Percentiles rank a stretch among this genome's conserved stretches.
Evolutionary conservation across 2,329 filamentous ascomycete genomes (phyloP).

Genomic region (Bipolaris gigantea): DNA sequence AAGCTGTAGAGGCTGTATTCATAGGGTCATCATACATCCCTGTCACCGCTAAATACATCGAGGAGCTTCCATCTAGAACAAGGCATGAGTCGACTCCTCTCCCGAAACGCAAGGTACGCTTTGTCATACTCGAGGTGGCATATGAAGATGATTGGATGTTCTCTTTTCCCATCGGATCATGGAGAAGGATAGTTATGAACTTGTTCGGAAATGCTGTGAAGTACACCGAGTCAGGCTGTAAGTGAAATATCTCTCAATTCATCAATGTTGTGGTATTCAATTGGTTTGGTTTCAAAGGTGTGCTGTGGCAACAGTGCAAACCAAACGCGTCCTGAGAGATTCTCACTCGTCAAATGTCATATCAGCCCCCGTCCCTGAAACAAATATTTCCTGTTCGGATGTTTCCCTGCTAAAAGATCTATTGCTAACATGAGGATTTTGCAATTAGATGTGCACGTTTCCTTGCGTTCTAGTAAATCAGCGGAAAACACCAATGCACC

Average conservation of each 20-base stretch:
- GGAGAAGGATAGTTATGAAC: constrained; percentile 44
- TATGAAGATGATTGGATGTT: constrained; percentile 47
- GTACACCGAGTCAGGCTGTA: constrained; percentile 36
- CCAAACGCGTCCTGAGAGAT: background rate
- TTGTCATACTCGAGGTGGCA: constrained; percentile 32
- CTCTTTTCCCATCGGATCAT: constrained; percentile 43
- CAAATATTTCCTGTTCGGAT: too few species aligned
- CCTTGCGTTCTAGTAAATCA: constrained; percentile 19
- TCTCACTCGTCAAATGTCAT: background rate
- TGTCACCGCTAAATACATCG: constrained; percentile 11
- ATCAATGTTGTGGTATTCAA: background rate
- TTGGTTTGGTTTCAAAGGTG: background rate
- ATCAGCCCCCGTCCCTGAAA: background rate
- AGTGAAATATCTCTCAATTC: background rate
- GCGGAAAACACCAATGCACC: constrained; percentile 4
- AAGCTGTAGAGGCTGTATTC: constrained; percentile 32
- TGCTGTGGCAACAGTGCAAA: background rate
- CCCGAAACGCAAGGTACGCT: constrained; percentile 24
- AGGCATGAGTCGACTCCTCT: background rate
- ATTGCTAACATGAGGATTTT: background rate
- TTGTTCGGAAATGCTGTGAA: constrained; percentile 45
- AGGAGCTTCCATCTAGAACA: constrained; percentile 8
- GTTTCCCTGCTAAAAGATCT: too few species aligned
- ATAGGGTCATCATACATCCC: constrained; percentile 40
- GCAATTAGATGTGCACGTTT: constrained; percentile 27